phyloP scores from a whole-genome alignment of 2,329 filamentous ascomycete genomes.

The Tolypocladium guangdongense region DNA sequence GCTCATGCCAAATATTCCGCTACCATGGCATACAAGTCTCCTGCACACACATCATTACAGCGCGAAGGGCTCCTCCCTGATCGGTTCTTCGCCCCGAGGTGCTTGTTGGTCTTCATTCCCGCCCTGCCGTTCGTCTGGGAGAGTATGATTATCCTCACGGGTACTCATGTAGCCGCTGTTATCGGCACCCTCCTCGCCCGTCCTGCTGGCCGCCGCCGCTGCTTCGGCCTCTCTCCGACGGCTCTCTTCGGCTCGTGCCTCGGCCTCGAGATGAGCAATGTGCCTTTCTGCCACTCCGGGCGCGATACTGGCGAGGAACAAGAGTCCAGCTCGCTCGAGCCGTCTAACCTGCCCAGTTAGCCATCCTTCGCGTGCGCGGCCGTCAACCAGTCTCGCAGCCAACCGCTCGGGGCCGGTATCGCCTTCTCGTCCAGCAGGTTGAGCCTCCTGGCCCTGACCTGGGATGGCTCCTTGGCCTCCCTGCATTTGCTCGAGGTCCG shows the following conservation, averaged over 20 bases:
- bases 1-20: background rate
- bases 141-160: background rate
- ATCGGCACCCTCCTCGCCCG: slow-evolving; percentile 10
- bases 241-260: slow-evolving; percentile 31
- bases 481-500: slow-evolving; percentile 31
- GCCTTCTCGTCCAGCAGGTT: slow-evolving; percentile 13
- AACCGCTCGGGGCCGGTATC: slow-evolving; percentile 36
- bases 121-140: slow-evolving; percentile 2
- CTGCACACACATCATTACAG: background rate
- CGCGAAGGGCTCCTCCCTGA: slow-evolving; percentile 12
- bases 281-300: slow-evolving; percentile 56
- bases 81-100: slow-evolving; percentile 5
- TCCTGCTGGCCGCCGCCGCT: slow-evolving; percentile 20
- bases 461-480: slow-evolving; percentile 1
- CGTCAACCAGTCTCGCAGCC: slow-evolving; percentile 42
- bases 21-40: background rate
- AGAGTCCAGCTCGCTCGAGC: slow-evolving; percentile 46
- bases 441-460: slow-evolving; percentile 13
- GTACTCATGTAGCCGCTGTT: background rate
- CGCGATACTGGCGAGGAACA: slow-evolving; percentile 56
- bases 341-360: slow-evolving; percentile 33
- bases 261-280: slow-evolving; percentile 46
- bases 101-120: slow-evolving; percentile 4
- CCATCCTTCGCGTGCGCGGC: slow-evolving; percentile 19
- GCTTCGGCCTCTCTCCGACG: slow-evolving; percentile 32